Percentiles rank a stretch among this genome's conserved stretches.
Evolutionary conservation across 768 basidiomycete species (phyloP).

Genomic region (Cyclocybe cylindracea): DNA sequence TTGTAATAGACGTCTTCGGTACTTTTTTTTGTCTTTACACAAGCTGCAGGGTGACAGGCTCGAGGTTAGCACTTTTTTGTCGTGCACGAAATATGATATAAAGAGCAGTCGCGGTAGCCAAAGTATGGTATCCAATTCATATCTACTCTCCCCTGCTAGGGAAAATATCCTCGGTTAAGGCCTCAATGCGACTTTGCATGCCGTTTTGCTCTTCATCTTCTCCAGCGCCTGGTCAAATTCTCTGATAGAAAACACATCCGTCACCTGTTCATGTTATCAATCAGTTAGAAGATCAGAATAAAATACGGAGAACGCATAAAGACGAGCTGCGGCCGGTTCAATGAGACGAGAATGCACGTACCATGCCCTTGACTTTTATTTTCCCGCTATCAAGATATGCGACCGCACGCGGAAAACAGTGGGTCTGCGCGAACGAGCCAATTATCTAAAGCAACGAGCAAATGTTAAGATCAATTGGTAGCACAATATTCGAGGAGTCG

Average conservation of each 20-base stretch:
- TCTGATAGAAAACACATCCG: conserved; percentile 62
- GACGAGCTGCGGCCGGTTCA: background rate
- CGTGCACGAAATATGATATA: too few relatives aligned
- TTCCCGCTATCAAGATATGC: conserved; percentile 88
- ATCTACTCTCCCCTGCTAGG: background rate
- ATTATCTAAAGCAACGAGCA: conserved; percentile 58
- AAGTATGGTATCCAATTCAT: too few relatives aligned
- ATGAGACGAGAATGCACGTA: conserved; percentile 25
- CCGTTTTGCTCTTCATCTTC: conserved; percentile 68
- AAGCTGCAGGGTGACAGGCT: background rate
- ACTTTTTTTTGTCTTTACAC: background rate
- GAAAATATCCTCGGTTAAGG: conserved; percentile 25
- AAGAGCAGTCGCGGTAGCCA: too few relatives aligned
- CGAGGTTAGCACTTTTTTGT: background rate
- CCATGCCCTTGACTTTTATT: conserved; percentile 76
- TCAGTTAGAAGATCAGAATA: background rate
- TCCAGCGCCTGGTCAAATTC: conserved; percentile 72
- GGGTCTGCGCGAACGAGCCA: conserved; percentile 87
- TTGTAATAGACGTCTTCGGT: background rate
- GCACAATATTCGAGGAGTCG: background rate
- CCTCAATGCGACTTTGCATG: conserved; percentile 62
- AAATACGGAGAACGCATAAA: background rate
- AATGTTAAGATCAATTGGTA: background rate
- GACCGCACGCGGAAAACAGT: conserved; percentile 89
- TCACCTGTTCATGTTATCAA: conserved; percentile 16